Evolutionary conservation across 495 filamentous ascomycete genomes (phyloP).

Genomic region (Aspergillus avenaceus): DNA sequence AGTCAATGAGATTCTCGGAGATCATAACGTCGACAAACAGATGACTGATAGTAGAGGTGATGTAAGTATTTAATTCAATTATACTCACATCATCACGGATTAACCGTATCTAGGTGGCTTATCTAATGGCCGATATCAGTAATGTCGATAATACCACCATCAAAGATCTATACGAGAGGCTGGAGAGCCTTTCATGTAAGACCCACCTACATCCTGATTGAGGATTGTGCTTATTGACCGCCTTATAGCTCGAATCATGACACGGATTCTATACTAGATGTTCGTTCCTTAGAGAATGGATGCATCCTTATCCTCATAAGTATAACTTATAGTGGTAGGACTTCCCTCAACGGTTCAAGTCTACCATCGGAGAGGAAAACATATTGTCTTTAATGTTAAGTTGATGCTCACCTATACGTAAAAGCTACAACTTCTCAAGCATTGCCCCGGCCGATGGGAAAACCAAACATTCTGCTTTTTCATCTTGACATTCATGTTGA

Average conservation of each 20-base stretch:
- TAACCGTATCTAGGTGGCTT: constrained; percentile 61
- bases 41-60: constrained; percentile 94
- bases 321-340: constrained; percentile 1
- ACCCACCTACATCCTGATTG: constrained; percentile 5
- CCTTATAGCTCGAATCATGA: constrained; percentile 71
- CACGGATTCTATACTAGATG: constrained; percentile 77
- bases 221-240: constrained; percentile 1
- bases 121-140: constrained; percentile 97
- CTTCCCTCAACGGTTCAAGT: neutral
- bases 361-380: no score
- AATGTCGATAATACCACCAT: constrained; percentile 75
- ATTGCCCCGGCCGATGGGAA: no score
- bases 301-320: neutral
- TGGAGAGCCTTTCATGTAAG: constrained; percentile 81
- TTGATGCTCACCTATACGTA: no score
- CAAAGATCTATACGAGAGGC: constrained; percentile 74
- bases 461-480: no score
- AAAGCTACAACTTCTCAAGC: neutral
- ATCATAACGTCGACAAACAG: constrained; percentile 98
- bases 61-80: constrained; percentile 38
- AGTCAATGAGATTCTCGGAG: constrained; percentile 90
- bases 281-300: neutral
- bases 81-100: neutral
- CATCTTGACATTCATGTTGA: no score
- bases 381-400: no score